phyloP scores from a whole-genome alignment of 768 basidiomycete genomes.

The Strobilomyces dryophilus region DNA sequence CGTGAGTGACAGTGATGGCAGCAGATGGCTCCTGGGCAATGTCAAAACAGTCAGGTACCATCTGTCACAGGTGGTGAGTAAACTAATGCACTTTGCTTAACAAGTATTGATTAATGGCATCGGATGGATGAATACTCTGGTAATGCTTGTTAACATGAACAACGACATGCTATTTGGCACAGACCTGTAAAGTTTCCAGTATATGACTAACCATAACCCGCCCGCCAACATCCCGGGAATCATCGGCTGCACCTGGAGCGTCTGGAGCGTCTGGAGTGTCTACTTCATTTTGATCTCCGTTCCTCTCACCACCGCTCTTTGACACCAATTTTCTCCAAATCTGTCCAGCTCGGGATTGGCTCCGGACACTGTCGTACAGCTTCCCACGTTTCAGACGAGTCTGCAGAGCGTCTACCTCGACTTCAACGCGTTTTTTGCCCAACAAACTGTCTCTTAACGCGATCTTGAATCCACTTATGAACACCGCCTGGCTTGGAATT shows the following conservation, averaged over 20 bases:
- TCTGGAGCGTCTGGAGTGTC: neutral
- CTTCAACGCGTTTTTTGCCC: constrained; percentile 3
- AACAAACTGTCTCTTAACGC: constrained; percentile 7
- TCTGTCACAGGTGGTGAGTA: too few species aligned
- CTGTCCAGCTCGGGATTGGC: neutral
- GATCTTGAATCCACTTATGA: constrained; percentile 22
- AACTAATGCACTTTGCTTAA: neutral
- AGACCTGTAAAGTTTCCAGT: neutral
- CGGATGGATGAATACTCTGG: constrained; percentile 11
- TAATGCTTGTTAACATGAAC: neutral
- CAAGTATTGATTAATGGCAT: constrained; percentile 11
- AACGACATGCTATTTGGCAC: too few species aligned
- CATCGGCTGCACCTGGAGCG: neutral
- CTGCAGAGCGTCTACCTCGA: neutral
- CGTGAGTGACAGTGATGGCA: neutral
- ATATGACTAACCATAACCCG: neutral
- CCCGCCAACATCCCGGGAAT: neutral
- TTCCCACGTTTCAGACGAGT: neutral
- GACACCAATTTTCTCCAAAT: neutral
- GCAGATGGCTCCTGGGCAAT: neutral
- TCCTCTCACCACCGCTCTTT: neutral
- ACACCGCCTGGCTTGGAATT: constrained; percentile 16
- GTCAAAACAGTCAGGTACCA: neutral
- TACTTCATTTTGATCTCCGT: neutral
- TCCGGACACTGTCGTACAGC: neutral